Conservation (phyloP, 2,329 filamentous ascomycete species). For the Botryotinia globosa region DNA sequence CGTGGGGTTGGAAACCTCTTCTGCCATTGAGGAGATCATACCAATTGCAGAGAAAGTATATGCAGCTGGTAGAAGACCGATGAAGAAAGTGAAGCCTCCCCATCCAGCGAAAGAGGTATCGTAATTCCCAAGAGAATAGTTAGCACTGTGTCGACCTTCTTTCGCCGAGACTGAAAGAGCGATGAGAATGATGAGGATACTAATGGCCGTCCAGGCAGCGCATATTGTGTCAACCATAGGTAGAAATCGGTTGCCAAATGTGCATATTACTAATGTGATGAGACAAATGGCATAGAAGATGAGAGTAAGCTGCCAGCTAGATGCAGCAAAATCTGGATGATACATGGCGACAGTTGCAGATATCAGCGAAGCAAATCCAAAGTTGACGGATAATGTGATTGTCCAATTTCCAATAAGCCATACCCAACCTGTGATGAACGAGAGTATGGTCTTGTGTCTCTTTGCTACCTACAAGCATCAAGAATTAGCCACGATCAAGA, state of each 20-base stretch:
- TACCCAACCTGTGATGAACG: slow-evolving; percentile 73
- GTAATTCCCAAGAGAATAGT: slow-evolving; percentile 55
- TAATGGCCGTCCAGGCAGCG: slow-evolving; percentile 53
- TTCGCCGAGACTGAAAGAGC: slow-evolving; percentile 54
- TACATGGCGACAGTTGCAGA: slow-evolving; percentile 53
- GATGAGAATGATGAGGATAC: slow-evolving; percentile 56
- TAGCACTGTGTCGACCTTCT: slow-evolving; percentile 50
- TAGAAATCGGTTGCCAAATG: slow-evolving; percentile 64
- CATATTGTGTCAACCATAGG: slow-evolving; percentile 60
- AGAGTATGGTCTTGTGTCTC: slow-evolving; percentile 58
- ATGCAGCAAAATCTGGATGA: slow-evolving; percentile 50
- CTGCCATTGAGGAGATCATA: slow-evolving; percentile 62
- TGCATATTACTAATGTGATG: slow-evolving; percentile 61
- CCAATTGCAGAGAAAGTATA: slow-evolving; percentile 59
- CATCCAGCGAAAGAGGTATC: slow-evolving; percentile 56
- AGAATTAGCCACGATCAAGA: background rate
- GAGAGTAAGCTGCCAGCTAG: slow-evolving; percentile 65
- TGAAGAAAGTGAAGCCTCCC: slow-evolving; percentile 60
- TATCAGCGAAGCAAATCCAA: slow-evolving; percentile 59
- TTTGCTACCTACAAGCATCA: slow-evolving; percentile 48
- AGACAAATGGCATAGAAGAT: slow-evolving; percentile 69
- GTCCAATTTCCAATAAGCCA: slow-evolving; percentile 79
- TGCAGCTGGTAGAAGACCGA: slow-evolving; percentile 57
- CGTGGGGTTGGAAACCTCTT: slow-evolving; percentile 54
- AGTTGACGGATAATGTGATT: slow-evolving; percentile 80